Percentiles rank a stretch among this genome's conserved stretches.
These are phyloP conservation scores for Grosmannia penicillata DNA, from an alignment of 2,329 filamentous ascomycete species.

Conservation along the genomic window DNA sequence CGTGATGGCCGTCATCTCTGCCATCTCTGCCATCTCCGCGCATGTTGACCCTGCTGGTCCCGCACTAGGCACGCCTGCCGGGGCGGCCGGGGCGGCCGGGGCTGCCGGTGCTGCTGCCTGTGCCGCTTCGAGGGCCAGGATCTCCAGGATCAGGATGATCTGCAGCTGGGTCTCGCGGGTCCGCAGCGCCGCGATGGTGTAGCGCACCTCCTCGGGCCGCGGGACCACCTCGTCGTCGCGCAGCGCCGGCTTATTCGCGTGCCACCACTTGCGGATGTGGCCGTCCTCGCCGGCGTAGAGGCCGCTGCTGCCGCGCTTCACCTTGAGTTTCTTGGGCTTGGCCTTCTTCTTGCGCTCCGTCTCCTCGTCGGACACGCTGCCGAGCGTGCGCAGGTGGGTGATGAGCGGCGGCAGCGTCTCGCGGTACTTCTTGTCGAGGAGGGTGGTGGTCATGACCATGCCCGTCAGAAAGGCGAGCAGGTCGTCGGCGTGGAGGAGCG, in stretches of 20 bases:
- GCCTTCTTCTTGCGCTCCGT: conserved; percentile 23
- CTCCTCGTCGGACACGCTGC: conserved; percentile 40
- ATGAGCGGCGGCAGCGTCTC: conserved; percentile 52
- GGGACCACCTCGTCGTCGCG: conserved; percentile 31
- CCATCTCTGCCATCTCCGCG: too few relatives aligned
- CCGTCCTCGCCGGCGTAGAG: conserved; percentile 53
- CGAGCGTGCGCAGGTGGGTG: conserved; percentile 34
- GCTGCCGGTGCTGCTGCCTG: too few relatives aligned
- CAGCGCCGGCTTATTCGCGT: conserved; percentile 34
- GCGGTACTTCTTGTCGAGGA: conserved; percentile 70
- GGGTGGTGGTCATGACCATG: conserved; percentile 48
- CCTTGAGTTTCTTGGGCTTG: conserved; percentile 38
- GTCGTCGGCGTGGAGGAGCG: conserved; percentile 45
- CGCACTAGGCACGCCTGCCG: too few relatives aligned
- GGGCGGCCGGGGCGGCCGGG: too few relatives aligned
- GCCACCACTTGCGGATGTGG: conserved; percentile 58
- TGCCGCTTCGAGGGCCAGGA: conserved; percentile 59
- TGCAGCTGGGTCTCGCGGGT: conserved; percentile 68
- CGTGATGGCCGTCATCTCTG: too few relatives aligned
- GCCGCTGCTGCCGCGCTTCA: conserved; percentile 52
- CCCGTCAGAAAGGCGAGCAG: conserved; percentile 54
- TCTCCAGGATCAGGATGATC: conserved; percentile 65
- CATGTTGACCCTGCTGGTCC: too few relatives aligned
- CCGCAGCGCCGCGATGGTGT: conserved; percentile 49
- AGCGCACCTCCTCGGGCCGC: conserved; percentile 39